A percentile compares a stretch with the other conserved stretches of the same genome.
These are phyloP conservation scores for Barnettozyma wickerhamii DNA, from an alignment of 805 yeast species.

Conservation along the genomic window DNA sequence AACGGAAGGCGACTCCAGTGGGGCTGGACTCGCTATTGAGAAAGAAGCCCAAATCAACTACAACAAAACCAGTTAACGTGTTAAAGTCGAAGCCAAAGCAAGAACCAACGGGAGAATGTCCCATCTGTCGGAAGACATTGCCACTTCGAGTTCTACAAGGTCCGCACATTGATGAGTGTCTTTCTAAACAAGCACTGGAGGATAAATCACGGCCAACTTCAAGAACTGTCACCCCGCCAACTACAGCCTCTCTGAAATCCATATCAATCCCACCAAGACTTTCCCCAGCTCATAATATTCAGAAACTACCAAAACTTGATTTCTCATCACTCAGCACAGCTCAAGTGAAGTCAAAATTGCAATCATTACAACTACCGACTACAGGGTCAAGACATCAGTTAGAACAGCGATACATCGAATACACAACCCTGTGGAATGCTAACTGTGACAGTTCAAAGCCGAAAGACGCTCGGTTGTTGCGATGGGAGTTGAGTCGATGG, in stretches of 20 bases:
- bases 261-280: conserved; percentile 30
- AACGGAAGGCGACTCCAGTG: conserved; percentile 12
- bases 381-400: conserved; percentile 60
- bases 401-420: conserved; percentile 72
- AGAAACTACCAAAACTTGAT: conserved; percentile 58
- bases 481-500: conserved; percentile 61
- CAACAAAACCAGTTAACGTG: not conserved
- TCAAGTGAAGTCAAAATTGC: conserved; percentile 57
- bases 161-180: conserved; percentile 56
- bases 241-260: not conserved
- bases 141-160: conserved; percentile 48
- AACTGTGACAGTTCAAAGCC: conserved; percentile 73
- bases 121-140: conserved; percentile 54
- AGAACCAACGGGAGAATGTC: conserved; percentile 46
- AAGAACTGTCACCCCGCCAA: conserved; percentile 5
- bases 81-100: not conserved
- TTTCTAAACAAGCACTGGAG: conserved; percentile 30
- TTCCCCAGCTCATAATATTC: conserved; percentile 25
- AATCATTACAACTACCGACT: conserved; percentile 50
- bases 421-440: conserved; percentile 73
- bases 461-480: conserved; percentile 47
- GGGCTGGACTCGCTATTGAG: conserved; percentile 18
- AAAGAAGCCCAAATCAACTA: conserved; percentile 7
- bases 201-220: conserved; percentile 21
- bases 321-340: conserved; percentile 53